These are phyloP conservation scores for Lentinula lateritia DNA, from an alignment of 768 basidiomycete genomes.

Conservation along the genomic window DNA sequence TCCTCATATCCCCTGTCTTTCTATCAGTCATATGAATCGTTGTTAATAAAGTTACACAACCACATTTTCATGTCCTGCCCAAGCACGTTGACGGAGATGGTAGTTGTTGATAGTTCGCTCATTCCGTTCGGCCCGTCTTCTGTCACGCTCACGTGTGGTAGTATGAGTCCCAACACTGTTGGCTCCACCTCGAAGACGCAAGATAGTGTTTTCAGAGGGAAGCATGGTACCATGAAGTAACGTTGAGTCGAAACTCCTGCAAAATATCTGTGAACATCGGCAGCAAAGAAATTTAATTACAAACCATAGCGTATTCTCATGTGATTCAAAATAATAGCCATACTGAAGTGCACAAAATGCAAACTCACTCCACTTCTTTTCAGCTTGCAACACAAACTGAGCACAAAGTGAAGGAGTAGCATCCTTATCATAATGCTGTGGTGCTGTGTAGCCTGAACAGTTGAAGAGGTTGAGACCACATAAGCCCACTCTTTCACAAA, in stretches of 20 bases:
- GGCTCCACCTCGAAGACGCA: not conserved
- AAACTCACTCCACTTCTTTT: not conserved
- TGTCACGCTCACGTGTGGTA: not conserved
- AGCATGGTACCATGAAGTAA: constrained; percentile 1
- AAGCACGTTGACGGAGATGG: not conserved
- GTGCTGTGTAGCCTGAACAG: not conserved
- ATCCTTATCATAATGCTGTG: not conserved
- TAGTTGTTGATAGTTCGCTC: not conserved
- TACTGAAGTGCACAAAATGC: not conserved
- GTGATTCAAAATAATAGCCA: not conserved
- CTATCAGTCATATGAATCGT: too few relatives aligned
- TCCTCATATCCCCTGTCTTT: too few relatives aligned
- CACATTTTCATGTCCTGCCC: not conserved
- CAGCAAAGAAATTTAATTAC: not conserved
- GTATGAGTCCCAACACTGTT: not conserved
- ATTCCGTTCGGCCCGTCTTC: not conserved
- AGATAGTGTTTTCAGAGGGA: not conserved
- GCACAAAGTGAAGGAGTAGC: not conserved
- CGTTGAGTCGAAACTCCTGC: not conserved
- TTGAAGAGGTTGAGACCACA: not conserved
- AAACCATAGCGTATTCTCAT: not conserved
- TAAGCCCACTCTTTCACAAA: not conserved
- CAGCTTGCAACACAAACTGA: not conserved
- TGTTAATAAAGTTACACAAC: too few relatives aligned
- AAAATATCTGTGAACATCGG: not conserved